A percentile compares a stretch with the other conserved stretches of the same genome.
phyloP scores from a whole-genome alignment of 2,329 filamentous ascomycete species.

The Aspergillus sp. region DNA sequence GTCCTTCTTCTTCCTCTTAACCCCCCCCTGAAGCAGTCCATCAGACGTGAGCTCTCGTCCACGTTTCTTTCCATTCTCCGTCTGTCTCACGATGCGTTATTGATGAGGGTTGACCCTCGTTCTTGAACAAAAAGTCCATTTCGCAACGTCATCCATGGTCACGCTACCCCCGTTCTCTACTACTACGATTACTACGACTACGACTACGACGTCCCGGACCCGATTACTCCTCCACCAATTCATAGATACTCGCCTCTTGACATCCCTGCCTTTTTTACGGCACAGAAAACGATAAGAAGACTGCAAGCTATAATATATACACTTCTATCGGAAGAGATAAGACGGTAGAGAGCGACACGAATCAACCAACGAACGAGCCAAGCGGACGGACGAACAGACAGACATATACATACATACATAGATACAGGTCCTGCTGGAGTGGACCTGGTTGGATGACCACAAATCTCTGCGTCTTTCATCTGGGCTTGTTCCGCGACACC shows the following conservation, averaged over 20 bases:
- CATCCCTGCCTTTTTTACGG: too few species aligned
- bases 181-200: neutral
- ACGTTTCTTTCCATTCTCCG: neutral
- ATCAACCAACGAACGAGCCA: too few species aligned
- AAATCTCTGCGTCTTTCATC: neutral
- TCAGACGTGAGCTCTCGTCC: neutral
- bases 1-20: slow-evolving; percentile 9
- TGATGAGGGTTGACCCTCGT: slow-evolving; percentile 20
- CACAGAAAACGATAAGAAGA: too few species aligned
- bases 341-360: too few species aligned
- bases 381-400: too few species aligned
- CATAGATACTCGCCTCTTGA: neutral
- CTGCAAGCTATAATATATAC: too few species aligned
- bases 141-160: slow-evolving; percentile 26
- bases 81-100: slow-evolving; percentile 17
- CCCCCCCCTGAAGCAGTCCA: slow-evolving; percentile 2
- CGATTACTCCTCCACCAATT: neutral
- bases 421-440: too few species aligned
- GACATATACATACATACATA: too few species aligned
- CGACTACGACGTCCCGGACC: neutral
- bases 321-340: too few species aligned
- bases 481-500: neutral
- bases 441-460: slow-evolving; percentile 2
- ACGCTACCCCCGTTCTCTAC: slow-evolving; percentile 17
- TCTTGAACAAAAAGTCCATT: slow-evolving; percentile 14